phyloP scores from a whole-genome alignment of 2,329 filamentous ascomycete genomes.

The Cordyceps farinosa region DNA sequence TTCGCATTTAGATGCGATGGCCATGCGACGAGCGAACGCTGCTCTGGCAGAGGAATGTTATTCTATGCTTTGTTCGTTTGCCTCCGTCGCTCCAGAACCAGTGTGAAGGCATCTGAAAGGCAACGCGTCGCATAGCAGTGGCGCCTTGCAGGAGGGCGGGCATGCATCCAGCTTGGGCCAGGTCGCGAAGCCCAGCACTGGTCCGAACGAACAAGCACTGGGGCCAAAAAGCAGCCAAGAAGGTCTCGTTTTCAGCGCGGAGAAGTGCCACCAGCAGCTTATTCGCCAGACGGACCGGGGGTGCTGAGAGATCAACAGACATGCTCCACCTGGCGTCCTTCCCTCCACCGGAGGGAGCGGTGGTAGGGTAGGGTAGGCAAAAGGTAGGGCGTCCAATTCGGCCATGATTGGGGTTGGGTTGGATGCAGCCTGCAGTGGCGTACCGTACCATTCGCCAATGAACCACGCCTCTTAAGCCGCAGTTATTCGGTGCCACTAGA shows the following conservation, averaged over 20 bases:
- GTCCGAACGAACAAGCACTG: background rate
- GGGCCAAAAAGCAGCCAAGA: background rate
- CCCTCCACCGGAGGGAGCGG: conserved; percentile 10
- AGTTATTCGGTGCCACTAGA: conserved; percentile 2
- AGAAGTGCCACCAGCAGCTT: background rate
- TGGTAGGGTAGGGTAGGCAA: background rate
- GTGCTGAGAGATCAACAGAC: conserved; percentile 10
- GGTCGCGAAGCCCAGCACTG: background rate
- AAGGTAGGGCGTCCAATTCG: background rate
- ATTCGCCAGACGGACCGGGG: background rate
- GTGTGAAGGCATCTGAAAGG: background rate
- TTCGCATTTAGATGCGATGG: background rate
- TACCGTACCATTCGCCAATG: conserved; percentile 3
- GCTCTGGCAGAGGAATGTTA: background rate
- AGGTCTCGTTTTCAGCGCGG: background rate
- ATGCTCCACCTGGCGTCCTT: conserved; percentile 7
- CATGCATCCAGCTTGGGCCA: background rate
- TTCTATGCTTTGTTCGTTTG: background rate
- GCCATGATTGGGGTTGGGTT: background rate
- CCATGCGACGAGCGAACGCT: background rate
- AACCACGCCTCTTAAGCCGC: conserved; percentile 9
- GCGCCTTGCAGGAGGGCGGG: background rate
- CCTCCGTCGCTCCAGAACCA: background rate
- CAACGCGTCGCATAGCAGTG: background rate
- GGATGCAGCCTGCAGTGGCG: conserved; percentile 13